Percentiles rank a stretch among this genome's conserved stretches.
phyloP scores from a whole-genome alignment of 2,329 filamentous ascomycete genomes.

The Aspergillus caelatus region DNA sequence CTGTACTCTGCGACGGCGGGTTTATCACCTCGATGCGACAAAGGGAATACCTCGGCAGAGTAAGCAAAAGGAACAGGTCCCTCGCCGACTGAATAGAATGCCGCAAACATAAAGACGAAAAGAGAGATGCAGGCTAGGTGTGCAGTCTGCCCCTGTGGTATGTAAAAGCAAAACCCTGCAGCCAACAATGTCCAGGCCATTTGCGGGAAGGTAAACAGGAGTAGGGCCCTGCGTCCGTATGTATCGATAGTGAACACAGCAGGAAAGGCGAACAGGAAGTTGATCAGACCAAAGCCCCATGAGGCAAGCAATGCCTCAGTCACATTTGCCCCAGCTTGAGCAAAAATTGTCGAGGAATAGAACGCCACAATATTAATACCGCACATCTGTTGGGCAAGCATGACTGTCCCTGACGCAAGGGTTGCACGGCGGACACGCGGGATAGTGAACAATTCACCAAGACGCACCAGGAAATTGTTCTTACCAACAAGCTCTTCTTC shows the following conservation, averaged over 20 bases:
- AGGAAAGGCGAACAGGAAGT: constrained; percentile 68
- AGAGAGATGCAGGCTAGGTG: constrained; percentile 60
- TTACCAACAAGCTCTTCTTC: constrained; percentile 47
- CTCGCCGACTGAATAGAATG: constrained; percentile 67
- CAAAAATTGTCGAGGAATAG: constrained; percentile 65
- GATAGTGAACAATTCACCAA: constrained; percentile 56
- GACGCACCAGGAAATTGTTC: constrained; percentile 63
- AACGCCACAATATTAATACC: constrained; percentile 76
- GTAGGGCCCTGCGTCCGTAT: constrained; percentile 63
- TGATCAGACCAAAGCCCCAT: constrained; percentile 67
- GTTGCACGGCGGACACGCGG: constrained; percentile 62
- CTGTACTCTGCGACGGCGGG: neutral
- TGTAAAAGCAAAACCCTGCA: constrained; percentile 62
- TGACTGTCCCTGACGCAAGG: constrained; percentile 75
- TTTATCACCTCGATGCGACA: constrained; percentile 54
- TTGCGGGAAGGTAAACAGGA: constrained; percentile 68
- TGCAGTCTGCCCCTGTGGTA: constrained; percentile 45
- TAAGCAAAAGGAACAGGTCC: constrained; percentile 59
- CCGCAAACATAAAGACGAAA: constrained; percentile 67
- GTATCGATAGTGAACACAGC: constrained; percentile 69
- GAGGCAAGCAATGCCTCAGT: constrained; percentile 64
- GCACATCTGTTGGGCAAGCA: constrained; percentile 77
- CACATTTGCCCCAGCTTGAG: constrained; percentile 57
- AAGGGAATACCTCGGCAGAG: constrained; percentile 58
- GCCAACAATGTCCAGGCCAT: constrained; percentile 70